Evolutionary conservation across 495 filamentous ascomycete species (phyloP).

Genomic region (Massariosphaeria phaeospora): DNA sequence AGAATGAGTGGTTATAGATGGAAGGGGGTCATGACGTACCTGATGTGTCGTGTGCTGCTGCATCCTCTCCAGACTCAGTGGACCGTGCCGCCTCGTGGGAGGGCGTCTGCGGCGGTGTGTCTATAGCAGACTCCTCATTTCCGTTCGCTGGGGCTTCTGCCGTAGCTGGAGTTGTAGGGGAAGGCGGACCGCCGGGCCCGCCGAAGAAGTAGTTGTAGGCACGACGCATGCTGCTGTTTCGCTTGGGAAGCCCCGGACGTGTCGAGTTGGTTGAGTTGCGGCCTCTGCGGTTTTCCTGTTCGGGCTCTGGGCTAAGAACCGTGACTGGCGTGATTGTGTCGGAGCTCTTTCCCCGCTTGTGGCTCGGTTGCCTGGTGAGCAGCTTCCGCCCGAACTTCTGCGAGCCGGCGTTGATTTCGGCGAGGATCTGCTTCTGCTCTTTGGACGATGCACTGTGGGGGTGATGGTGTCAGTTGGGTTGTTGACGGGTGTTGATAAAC

Average conservation of each 20-base stretch:
- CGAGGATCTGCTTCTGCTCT: conserved; percentile 30
- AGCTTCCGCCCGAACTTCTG: conserved; percentile 30
- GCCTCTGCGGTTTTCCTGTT: conserved; percentile 21
- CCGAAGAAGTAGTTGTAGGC: conserved; percentile 36
- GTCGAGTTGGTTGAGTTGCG: conserved; percentile 24
- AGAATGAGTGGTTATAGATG: too few relatives aligned
- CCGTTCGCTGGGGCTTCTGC: neutral
- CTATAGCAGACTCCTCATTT: neutral
- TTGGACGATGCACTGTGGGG: conserved; percentile 18
- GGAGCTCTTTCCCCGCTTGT: conserved; percentile 28
- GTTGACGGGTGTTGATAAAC: too few relatives aligned
- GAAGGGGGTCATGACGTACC: too few relatives aligned
- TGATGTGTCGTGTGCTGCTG: neutral
- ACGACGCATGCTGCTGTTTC: conserved; percentile 30
- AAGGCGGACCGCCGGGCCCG: conserved; percentile 3
- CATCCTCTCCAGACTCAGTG: neutral
- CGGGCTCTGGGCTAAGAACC: conserved; percentile 14
- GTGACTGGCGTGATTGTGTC: conserved; percentile 26
- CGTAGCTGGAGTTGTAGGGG: conserved; percentile 13
- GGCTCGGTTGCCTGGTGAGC: conserved; percentile 9
- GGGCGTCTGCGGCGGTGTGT: conserved; percentile 26
- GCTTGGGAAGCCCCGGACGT: conserved; percentile 29
- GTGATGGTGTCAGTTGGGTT: neutral
- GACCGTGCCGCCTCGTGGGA: conserved; percentile 8
- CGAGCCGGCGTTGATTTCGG: conserved; percentile 29